phyloP scores from a whole-genome alignment of 345 rosid genomes.

The Lumnitzera racemosa region DNA sequence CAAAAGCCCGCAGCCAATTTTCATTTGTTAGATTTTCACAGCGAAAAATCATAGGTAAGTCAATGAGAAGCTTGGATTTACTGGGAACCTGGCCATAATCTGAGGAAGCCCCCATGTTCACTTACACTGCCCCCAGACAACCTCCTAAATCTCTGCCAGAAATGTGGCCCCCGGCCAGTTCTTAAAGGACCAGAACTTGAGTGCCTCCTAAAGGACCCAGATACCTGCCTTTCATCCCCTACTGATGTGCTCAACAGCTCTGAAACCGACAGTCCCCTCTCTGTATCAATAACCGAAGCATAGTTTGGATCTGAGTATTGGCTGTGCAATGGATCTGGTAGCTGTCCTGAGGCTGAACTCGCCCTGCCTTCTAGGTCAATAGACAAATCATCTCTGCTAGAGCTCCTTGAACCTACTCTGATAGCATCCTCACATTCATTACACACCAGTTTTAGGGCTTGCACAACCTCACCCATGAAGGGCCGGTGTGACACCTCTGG shows the following conservation, averaged over 20 bases:
- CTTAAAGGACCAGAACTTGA: slow-evolving; percentile 72
- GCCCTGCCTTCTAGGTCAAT: slow-evolving; percentile 36
- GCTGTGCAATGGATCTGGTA: slow-evolving; percentile 26
- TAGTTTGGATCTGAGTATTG: slow-evolving; percentile 30
- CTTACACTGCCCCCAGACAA: slow-evolving; percentile 59
- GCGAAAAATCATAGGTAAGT: not conserved
- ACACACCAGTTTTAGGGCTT: slow-evolving; percentile 83
- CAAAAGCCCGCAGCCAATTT: too few relatives aligned
- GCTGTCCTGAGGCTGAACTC: slow-evolving; percentile 37
- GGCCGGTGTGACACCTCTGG: slow-evolving; percentile 95
- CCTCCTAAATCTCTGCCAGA: slow-evolving; percentile 61
- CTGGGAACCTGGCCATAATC: slow-evolving; percentile 51
- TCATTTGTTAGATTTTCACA: slow-evolving; percentile 9
- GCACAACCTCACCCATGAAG: slow-evolving; percentile 98
- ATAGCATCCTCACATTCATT: slow-evolving; percentile 82
- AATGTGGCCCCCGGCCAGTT: slow-evolving; percentile 38
- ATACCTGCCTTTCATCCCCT: slow-evolving; percentile 25
- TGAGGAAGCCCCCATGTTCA: slow-evolving; percentile 42
- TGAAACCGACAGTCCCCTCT: slow-evolving; percentile 48
- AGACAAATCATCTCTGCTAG: slow-evolving; percentile 37
- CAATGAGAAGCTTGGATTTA: slow-evolving; percentile 17
- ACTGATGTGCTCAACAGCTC: slow-evolving; percentile 42
- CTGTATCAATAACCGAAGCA: slow-evolving; percentile 50
- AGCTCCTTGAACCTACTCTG: slow-evolving; percentile 48
- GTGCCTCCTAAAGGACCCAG: slow-evolving; percentile 45